These are phyloP conservation scores for Dissoconium aciculare DNA, from an alignment of 2,329 filamentous ascomycete species.

Conservation along the genomic window DNA sequence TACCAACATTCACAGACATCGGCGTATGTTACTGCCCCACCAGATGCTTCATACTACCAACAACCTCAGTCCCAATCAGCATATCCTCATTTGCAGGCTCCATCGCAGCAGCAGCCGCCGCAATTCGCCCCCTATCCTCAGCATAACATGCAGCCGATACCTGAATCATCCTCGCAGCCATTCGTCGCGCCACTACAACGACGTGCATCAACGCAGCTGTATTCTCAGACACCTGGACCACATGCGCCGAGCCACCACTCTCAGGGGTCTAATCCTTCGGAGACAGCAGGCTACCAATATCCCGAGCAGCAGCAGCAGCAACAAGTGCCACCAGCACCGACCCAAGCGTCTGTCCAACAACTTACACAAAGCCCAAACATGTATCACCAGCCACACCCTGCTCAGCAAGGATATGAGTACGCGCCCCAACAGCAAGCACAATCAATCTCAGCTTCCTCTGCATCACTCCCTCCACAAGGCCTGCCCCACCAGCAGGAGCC, in stretches of 20 bases:
- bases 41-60: constrained; percentile 19
- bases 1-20: constrained; percentile 24
- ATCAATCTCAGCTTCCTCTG: constrained; percentile 15
- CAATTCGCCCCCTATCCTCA: constrained; percentile 20
- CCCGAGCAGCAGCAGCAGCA: constrained; percentile 14
- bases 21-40: constrained; percentile 15
- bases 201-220: constrained; percentile 19
- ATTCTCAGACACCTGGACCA: constrained; percentile 23
- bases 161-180: constrained; percentile 7
- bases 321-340: constrained; percentile 3
- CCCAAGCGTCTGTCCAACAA: constrained; percentile 10
- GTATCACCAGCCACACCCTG: constrained; percentile 23
- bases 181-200: constrained; percentile 18
- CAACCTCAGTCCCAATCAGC: constrained; percentile 21
- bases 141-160: constrained; percentile 10
- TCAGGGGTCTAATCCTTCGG: constrained; percentile 15
- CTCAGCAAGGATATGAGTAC: constrained; percentile 15
- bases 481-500: constrained; percentile 10
- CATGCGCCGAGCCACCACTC: constrained; percentile 22
- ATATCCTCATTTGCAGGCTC: constrained; percentile 23
- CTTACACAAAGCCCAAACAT: constrained; percentile 19
- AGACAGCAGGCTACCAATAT: constrained; percentile 12
- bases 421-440: constrained; percentile 9
- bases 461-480: constrained; percentile 8
- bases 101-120: constrained; percentile 15